Evolutionary conservation across 352 stramenopile genomes (phyloP).

Genomic region (Phytophthora podocarpi): DNA sequence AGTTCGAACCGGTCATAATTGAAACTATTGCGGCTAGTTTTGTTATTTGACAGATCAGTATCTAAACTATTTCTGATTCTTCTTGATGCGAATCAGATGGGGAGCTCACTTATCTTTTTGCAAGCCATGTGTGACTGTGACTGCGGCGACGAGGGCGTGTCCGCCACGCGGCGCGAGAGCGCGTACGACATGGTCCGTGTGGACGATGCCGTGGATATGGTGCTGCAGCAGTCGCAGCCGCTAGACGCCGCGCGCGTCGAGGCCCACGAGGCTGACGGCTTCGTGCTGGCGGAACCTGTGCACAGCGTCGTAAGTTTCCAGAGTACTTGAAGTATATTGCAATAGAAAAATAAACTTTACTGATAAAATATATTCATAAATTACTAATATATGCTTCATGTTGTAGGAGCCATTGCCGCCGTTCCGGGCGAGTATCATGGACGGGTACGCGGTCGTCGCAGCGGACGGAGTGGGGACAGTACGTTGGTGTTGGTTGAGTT

Average conservation of each 20-base stretch:
- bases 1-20: too few species aligned
- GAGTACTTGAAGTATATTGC: too few species aligned
- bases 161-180: conserved; percentile 62
- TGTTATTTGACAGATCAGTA: too few species aligned
- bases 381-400: background rate
- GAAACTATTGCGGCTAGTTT: too few species aligned
- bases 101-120: background rate
- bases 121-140: conserved; percentile 52
- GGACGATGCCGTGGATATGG: conserved; percentile 52
- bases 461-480: conserved; percentile 77
- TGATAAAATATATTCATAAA: too few species aligned
- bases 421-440: conserved; percentile 98
- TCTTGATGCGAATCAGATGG: background rate
- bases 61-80: too few species aligned
- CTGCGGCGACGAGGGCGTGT: conserved; percentile 54
- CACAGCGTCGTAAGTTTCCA: conserved; percentile 31
- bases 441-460: conserved; percentile 96
- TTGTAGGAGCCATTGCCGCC: conserved; percentile 89
- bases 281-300: conserved; percentile 62
- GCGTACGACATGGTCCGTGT: conserved; percentile 79
- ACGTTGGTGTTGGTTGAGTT: background rate
- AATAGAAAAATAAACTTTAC: too few species aligned
- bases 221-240: conserved; percentile 52
- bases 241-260: conserved; percentile 41
- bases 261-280: conserved; percentile 45